Percentiles rank a stretch among this genome's conserved stretches.
These are phyloP conservation scores for Ceratocystis cubensis DNA, from an alignment of 2,329 filamentous ascomycete genomes.

Conservation along the genomic window DNA sequence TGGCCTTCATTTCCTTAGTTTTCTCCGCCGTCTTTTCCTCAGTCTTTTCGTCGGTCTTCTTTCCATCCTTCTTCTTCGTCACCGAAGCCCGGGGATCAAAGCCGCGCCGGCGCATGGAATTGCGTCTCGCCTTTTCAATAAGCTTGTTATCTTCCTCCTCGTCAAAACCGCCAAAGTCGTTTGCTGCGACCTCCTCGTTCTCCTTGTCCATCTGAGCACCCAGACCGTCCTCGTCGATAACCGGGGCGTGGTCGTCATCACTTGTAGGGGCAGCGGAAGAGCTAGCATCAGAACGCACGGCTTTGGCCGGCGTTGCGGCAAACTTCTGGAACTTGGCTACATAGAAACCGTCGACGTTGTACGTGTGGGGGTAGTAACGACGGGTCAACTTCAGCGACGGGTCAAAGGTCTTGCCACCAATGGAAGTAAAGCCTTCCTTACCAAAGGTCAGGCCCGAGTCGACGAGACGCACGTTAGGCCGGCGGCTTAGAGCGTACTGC, in stretches of 20 bases:
- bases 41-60: constrained; percentile 20
- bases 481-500: constrained; percentile 79
- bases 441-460: constrained; percentile 84
- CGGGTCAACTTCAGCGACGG: constrained; percentile 69
- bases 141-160: constrained; percentile 59
- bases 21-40: constrained; percentile 17
- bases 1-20: constrained; percentile 20
- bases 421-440: constrained; percentile 81
- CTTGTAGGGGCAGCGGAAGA: constrained; percentile 25
- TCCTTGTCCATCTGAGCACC: constrained; percentile 12
- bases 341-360: constrained; percentile 97
- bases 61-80: constrained; percentile 23
- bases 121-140: constrained; percentile 61
- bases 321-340: constrained; percentile 96
- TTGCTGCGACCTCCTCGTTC: constrained; percentile 27
- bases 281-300: constrained; percentile 32
- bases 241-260: constrained; percentile 8
- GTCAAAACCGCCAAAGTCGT: constrained; percentile 60
- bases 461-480: constrained; percentile 87
- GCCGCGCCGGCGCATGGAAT: constrained; percentile 60
- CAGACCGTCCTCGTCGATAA: constrained; percentile 18
- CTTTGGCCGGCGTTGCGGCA: constrained; percentile 44
- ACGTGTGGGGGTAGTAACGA: constrained; percentile 78
- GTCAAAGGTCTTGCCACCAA: constrained; percentile 85
- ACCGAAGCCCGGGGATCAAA: constrained; percentile 49